Percentiles rank a stretch among this genome's conserved stretches.
Evolutionary conservation across 495 filamentous ascomycete species (phyloP).

Genomic region (Podospora pseudoanserina): DNA sequence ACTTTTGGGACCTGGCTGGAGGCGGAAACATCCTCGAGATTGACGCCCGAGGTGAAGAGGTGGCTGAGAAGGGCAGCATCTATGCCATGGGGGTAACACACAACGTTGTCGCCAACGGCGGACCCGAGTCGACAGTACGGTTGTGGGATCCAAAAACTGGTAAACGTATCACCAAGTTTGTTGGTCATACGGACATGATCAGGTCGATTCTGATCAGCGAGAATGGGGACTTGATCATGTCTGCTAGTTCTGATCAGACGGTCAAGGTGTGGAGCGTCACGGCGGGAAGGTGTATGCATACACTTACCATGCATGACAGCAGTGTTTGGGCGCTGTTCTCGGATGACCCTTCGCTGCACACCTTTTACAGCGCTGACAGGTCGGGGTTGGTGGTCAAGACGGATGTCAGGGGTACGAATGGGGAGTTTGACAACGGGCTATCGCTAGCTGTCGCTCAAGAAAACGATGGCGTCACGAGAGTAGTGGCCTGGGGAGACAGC

Average conservation of each 20-base stretch:
- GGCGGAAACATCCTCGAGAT: constrained; percentile 81
- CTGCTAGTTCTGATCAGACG: constrained; percentile 92
- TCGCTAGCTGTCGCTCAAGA: constrained; percentile 88
- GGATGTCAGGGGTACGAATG: constrained; percentile 65
- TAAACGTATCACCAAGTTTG: constrained; percentile 89
- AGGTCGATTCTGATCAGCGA: constrained; percentile 86
- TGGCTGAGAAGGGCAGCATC: constrained; percentile 85
- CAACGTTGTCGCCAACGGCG: constrained; percentile 80
- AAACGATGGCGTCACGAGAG: constrained; percentile 80
- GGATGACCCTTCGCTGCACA: constrained; percentile 73
- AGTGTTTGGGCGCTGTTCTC: constrained; percentile 97
- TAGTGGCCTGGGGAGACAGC: constrained; percentile 72
- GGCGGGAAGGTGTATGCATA: constrained; percentile 93
- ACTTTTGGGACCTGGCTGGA: constrained; percentile 88
- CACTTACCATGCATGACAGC: constrained; percentile 96
- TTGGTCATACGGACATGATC: constrained; percentile 96
- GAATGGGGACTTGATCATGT: constrained; percentile 85
- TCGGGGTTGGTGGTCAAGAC: constrained; percentile 92
- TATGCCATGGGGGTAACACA: constrained; percentile 79
- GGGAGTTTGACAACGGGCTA: constrained; percentile 83
- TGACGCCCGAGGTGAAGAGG: constrained; percentile 72
- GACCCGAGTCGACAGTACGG: constrained; percentile 88
- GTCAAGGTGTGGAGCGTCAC: constrained; percentile 97
- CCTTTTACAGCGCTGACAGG: constrained; percentile 92
- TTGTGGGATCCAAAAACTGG: constrained; percentile 91